These are phyloP conservation scores for Lichtheimia ornata DNA, from an alignment of 371 early-diverging fungal genomes.

Conservation along the genomic window DNA sequence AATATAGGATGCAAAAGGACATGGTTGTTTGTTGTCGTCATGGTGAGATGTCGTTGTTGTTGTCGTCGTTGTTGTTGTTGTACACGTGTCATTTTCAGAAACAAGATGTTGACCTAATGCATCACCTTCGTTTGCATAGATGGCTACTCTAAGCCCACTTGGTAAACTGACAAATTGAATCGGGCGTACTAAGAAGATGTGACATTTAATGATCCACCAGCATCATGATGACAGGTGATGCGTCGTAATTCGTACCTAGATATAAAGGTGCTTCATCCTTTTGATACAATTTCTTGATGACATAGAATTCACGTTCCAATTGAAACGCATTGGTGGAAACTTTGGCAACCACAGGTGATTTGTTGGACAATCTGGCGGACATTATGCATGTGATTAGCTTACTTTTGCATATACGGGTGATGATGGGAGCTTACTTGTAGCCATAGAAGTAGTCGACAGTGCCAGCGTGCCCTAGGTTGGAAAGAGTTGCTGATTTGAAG, in stretches of 20 bases:
- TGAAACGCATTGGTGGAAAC: conserved; percentile 37
- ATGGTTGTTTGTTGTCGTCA: no score
- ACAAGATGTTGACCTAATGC: background rate
- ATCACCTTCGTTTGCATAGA: conserved; percentile 43
- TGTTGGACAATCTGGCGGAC: conserved; percentile 22
- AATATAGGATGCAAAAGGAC: background rate
- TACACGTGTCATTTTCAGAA: background rate
- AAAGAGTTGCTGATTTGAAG: conserved; percentile 35
- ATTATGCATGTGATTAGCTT: conserved; percentile 13
- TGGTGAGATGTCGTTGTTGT: background rate
- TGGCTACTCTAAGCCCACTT: conserved; percentile 36
- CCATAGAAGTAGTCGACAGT: conserved; percentile 41
- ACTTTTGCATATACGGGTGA: background rate
- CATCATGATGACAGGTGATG: background rate
- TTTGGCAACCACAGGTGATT: conserved; percentile 42
- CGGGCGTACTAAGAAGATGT: conserved; percentile 29
- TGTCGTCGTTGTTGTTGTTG: conserved; percentile 1
- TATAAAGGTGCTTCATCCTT: conserved; percentile 30
- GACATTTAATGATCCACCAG: background rate
- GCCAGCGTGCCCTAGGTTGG: conserved; percentile 40
- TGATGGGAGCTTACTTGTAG: conserved; percentile 25
- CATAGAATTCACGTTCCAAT: conserved; percentile 44
- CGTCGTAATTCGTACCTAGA: conserved; percentile 22
- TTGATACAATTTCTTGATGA: conserved; percentile 44
- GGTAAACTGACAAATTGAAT: conserved; percentile 39